These are phyloP conservation scores for Penicillium hesseltinei DNA, from an alignment of 2,329 filamentous ascomycete genomes.

Conservation along the genomic window DNA sequence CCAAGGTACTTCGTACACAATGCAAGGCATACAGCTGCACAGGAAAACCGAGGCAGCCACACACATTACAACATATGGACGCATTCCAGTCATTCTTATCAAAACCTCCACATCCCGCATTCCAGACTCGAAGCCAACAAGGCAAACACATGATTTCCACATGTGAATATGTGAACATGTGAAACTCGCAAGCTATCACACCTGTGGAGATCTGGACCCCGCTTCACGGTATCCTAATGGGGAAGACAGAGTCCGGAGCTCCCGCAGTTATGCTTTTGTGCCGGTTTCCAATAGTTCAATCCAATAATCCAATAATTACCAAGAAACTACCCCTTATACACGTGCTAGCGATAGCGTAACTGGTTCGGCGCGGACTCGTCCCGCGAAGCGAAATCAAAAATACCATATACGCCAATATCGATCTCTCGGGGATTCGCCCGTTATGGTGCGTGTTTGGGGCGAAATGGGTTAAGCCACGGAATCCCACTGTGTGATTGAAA, in stretches of 20 bases:
- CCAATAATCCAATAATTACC: background rate
- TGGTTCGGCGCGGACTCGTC: background rate
- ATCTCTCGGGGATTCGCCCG: background rate
- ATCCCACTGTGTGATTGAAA: constrained; percentile 1
- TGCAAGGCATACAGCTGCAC: background rate
- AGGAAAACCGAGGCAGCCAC: background rate
- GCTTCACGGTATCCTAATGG: background rate
- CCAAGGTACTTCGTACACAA: background rate
- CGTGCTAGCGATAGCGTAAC: background rate
- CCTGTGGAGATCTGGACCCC: constrained; percentile 1
- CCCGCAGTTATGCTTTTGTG: background rate
- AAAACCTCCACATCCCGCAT: background rate
- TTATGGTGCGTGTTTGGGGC: background rate
- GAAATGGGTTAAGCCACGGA: background rate
- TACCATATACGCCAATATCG: background rate
- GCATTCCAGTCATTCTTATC: background rate
- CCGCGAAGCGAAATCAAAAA: background rate
- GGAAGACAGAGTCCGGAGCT: background rate
- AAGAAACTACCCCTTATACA: background rate
- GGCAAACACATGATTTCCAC: background rate
- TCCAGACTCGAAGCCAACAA: background rate
- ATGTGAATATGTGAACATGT: constrained; percentile 1
- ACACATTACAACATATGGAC: background rate
- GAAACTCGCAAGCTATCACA: background rate
- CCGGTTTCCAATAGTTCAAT: background rate